These are phyloP conservation scores for Exophiala bonariae DNA, from an alignment of 2,329 filamentous ascomycete species.

Conservation along the genomic window DNA sequence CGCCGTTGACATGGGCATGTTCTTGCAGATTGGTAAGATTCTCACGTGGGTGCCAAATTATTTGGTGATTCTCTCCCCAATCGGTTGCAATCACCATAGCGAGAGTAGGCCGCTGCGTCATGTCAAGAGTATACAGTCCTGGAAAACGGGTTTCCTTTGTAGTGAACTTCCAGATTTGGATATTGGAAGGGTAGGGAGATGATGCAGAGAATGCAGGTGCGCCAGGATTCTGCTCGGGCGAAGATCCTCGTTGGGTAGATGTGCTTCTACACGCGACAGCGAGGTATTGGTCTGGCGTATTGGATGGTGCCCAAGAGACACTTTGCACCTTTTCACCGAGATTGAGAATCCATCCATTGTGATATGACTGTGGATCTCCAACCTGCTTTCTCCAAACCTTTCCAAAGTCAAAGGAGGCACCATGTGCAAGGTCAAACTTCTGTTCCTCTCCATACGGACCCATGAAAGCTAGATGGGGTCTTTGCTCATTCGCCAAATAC, in stretches of 20 bases:
- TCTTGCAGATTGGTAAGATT: constrained; percentile 17
- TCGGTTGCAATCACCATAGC: constrained; percentile 55
- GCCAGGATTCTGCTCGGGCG: constrained; percentile 19
- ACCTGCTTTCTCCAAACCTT: constrained; percentile 41
- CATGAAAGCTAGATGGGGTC: constrained; percentile 49
- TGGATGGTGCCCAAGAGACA: constrained; percentile 48
- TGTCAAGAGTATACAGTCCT: constrained; percentile 43
- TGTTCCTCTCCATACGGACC: constrained; percentile 50
- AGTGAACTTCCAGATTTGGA: constrained; percentile 62
- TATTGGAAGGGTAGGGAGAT: constrained; percentile 47
- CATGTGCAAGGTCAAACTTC: constrained; percentile 42
- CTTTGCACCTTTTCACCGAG: constrained; percentile 55
- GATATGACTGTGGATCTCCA: constrained; percentile 26
- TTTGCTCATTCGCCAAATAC: constrained; percentile 21
- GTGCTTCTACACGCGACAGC: constrained; percentile 48
- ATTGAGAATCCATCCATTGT: constrained; percentile 57
- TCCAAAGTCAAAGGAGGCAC: constrained; percentile 46
- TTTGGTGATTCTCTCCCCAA: constrained; percentile 56
- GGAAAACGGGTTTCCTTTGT: constrained; percentile 29
- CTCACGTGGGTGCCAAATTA: constrained; percentile 59
- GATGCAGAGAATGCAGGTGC: constrained; percentile 54
- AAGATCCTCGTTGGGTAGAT: constrained; percentile 36
- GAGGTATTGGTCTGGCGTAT: constrained; percentile 55
- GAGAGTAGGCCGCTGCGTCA: constrained; percentile 45
- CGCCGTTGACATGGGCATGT: constrained; percentile 32